Evolutionary conservation across 2,329 filamentous ascomycete genomes (phyloP).

Genomic region (Xylariaceae sp.): DNA sequence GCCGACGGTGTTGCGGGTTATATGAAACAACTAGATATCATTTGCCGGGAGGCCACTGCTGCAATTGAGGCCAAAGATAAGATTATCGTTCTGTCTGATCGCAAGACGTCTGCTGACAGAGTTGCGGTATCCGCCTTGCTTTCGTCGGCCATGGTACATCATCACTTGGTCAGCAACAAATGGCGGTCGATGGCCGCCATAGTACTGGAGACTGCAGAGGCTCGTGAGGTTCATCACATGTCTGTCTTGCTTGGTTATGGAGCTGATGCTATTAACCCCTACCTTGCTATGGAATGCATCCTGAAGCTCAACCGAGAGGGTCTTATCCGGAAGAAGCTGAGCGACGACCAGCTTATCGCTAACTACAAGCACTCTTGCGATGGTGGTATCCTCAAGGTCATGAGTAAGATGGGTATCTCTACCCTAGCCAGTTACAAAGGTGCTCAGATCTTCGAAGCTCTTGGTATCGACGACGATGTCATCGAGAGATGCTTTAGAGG

Average conservation of each 20-base stretch:
- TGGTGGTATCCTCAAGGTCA: constrained; percentile 95
- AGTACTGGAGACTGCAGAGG: constrained; percentile 88
- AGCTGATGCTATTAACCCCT: constrained; percentile 90
- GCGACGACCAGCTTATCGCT: constrained; percentile 75
- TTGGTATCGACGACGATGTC: constrained; percentile 86
- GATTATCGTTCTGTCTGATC: constrained; percentile 84
- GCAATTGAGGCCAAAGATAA: constrained; percentile 80
- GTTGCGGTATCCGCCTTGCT: constrained; percentile 82
- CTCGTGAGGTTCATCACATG: constrained; percentile 97
- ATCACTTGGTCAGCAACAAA: constrained; percentile 92
- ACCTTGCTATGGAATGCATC: constrained; percentile 93
- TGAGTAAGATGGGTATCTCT: constrained; percentile 99
- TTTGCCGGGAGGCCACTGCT: constrained; percentile 78
- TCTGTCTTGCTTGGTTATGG: constrained; percentile 96
- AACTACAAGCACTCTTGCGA: constrained; percentile 98
- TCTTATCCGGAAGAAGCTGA: constrained; percentile 84
- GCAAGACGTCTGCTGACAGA: constrained; percentile 75
- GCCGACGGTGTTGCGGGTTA: constrained; percentile 78
- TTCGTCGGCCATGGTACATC: constrained; percentile 89
- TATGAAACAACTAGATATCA: constrained; percentile 78
- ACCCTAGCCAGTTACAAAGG: constrained; percentile 96
- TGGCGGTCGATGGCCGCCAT: constrained; percentile 87
- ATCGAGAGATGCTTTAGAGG: constrained; percentile 94
- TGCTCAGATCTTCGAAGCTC: constrained; percentile 94
- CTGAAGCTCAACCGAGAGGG: constrained; percentile 93